Conservation (phyloP, 768 basidiomycete genomes). For the Boletus pseudo-olivaceus region DNA sequence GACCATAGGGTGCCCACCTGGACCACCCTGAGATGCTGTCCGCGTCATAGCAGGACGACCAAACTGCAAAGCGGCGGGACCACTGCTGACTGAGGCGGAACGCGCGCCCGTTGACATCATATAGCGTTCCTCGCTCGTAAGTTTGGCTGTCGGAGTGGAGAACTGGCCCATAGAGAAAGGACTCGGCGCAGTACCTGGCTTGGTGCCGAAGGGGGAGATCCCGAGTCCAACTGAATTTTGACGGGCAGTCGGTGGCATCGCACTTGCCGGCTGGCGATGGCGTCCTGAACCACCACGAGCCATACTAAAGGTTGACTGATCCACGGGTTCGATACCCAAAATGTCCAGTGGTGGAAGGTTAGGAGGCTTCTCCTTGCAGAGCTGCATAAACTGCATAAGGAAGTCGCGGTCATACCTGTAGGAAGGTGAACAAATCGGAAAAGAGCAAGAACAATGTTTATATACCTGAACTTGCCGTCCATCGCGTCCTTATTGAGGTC, state of each 20-base stretch:
- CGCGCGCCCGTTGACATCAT: constrained; percentile 42
- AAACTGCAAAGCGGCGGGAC: constrained; percentile 45
- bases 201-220: constrained; percentile 30
- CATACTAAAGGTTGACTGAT: constrained; percentile 49
- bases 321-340: constrained; percentile 82
- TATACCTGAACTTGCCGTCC: constrained; percentile 86
- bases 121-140: constrained; percentile 71
- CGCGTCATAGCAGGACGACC: constrained; percentile 65
- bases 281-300: constrained; percentile 64
- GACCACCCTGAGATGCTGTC: constrained; percentile 63
- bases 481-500: constrained; percentile 83
- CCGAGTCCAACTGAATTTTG: constrained; percentile 52
- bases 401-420: constrained; percentile 94
- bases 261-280: constrained; percentile 45
- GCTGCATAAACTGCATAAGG: constrained; percentile 91
- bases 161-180: constrained; percentile 70
- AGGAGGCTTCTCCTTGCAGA: constrained; percentile 95
- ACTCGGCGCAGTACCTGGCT: constrained; percentile 26
- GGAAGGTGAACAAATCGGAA: constrained; percentile 6
- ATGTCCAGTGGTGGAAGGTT: constrained; percentile 84
- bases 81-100: constrained; percentile 54
- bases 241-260: constrained; percentile 43
- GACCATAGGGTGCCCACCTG: constrained; percentile 45
- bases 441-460: background rate
- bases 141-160: constrained; percentile 48